Conservation (phyloP, 2,329 filamentous ascomycete species). For the Phyllosticta capitalensis region DNA sequence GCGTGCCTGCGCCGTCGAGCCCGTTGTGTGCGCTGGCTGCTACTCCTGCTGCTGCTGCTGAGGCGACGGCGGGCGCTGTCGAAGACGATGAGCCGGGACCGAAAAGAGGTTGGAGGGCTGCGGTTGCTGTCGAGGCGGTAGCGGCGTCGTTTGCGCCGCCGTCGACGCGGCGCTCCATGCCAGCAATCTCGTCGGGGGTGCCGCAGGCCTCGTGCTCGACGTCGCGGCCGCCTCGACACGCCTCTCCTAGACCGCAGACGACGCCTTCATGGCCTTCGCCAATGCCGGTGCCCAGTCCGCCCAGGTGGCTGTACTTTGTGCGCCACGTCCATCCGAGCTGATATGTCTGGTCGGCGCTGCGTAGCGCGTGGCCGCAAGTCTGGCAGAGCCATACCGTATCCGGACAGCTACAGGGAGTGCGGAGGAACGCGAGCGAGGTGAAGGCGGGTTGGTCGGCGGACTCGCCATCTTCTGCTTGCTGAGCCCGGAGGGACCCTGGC, state of each 20-base stretch:
- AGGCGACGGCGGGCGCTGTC: slow-evolving; percentile 7
- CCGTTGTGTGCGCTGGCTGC: slow-evolving; percentile 12
- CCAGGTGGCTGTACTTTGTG: slow-evolving; percentile 70
- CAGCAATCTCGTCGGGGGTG: background rate
- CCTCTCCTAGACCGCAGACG: slow-evolving; percentile 68
- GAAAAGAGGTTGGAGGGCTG: background rate
- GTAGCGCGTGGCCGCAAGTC: slow-evolving; percentile 66
- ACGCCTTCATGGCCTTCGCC: slow-evolving; percentile 84
- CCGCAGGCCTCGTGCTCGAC: slow-evolving; percentile 78
- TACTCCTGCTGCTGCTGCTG: background rate
- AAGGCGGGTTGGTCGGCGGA: slow-evolving; percentile 20
- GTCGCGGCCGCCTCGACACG: slow-evolving; percentile 66
- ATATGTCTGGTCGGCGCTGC: slow-evolving; percentile 49
- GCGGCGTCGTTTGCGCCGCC: background rate
- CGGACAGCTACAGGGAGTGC: slow-evolving; percentile 48
- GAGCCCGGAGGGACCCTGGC: slow-evolving; percentile 2
- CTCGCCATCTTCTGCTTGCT: slow-evolving; percentile 14
- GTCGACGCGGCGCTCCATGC: background rate
- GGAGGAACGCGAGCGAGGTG: slow-evolving; percentile 41
- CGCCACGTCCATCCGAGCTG: slow-evolving; percentile 79
- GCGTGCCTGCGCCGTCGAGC: slow-evolving; percentile 27
- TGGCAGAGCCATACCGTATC: slow-evolving; percentile 74
- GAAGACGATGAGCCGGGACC: background rate
- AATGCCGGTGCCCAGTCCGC: slow-evolving; percentile 76
- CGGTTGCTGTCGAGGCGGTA: background rate